A percentile compares a stretch with the other conserved stretches of the same genome.
Conservation (phyloP, 2,329 filamentous ascomycete genomes). For the Alternaria gansuensis region DNA sequence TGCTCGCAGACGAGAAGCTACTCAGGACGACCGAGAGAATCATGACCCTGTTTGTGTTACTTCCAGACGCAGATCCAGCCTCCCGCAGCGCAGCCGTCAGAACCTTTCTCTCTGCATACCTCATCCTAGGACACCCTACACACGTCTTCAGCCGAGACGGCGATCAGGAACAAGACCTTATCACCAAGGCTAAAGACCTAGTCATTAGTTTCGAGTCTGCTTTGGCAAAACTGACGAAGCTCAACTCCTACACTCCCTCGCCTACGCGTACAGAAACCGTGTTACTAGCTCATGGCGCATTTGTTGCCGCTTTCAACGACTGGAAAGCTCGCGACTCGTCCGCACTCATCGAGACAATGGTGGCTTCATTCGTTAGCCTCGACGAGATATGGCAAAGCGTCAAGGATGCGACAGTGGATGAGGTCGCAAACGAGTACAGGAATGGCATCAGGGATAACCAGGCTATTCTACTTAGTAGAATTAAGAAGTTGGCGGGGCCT, state of each 20-base stretch:
- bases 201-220: conserved; percentile 81
- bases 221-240: conserved; percentile 69
- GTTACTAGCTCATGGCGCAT: conserved; percentile 74
- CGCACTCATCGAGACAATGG: conserved; percentile 81
- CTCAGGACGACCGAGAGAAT: conserved; percentile 72
- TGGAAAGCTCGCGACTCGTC: conserved; percentile 85
- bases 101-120: conserved; percentile 80
- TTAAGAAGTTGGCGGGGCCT: conserved; percentile 78
- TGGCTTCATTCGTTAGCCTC: conserved; percentile 84
- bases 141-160: conserved; percentile 80
- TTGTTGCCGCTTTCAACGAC: conserved; percentile 79
- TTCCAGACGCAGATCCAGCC: conserved; percentile 64
- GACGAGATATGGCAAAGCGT: conserved; percentile 86
- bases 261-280: conserved; percentile 69
- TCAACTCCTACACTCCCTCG: conserved; percentile 73
- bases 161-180: conserved; percentile 73
- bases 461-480: conserved; percentile 78
- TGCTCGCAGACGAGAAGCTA: conserved; percentile 73
- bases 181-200: conserved; percentile 79
- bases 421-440: conserved; percentile 77
- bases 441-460: conserved; percentile 84
- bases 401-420: conserved; percentile 77
- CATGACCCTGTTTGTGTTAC: conserved; percentile 73
- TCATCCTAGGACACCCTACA: conserved; percentile 80
- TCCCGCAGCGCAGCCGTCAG: conserved; percentile 73